A percentile compares a stretch with the other conserved stretches of the same genome.
phyloP scores from a whole-genome alignment of 2,329 filamentous ascomycete genomes.

The Exophiala bonariae region DNA sequence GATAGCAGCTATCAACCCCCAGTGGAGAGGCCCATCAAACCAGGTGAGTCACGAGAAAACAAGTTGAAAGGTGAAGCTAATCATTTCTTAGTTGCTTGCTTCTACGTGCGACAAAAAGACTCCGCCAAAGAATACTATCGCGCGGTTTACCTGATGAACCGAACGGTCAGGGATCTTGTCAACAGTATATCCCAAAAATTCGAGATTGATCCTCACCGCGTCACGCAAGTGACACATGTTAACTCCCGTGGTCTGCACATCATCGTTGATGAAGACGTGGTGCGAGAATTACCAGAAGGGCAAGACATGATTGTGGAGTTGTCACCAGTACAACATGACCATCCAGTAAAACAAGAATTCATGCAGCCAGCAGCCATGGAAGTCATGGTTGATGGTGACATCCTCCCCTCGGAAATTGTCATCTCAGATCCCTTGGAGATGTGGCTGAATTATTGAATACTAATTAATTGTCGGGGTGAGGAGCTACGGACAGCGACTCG shows the following conservation, averaged over 20 bases:
- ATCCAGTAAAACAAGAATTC: slow-evolving; percentile 24
- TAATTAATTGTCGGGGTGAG: neutral
- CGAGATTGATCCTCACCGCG: slow-evolving; percentile 69
- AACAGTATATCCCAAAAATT: slow-evolving; percentile 75
- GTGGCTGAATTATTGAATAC: slow-evolving; percentile 30
- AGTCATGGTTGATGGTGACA: slow-evolving; percentile 25
- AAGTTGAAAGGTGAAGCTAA: slow-evolving; percentile 35
- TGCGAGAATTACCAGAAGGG: slow-evolving; percentile 80
- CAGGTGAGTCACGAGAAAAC: slow-evolving; percentile 47
- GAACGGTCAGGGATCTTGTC: slow-evolving; percentile 73
- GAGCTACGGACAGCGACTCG: slow-evolving; percentile 10
- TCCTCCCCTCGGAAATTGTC: slow-evolving; percentile 18
- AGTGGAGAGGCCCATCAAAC: slow-evolving; percentile 67
- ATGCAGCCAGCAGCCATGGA: slow-evolving; percentile 11
- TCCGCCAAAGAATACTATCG: slow-evolving; percentile 66
- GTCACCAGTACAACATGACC: slow-evolving; percentile 58
- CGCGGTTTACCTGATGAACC: slow-evolving; percentile 80
- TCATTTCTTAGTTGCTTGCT: slow-evolving; percentile 69
- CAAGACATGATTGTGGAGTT: slow-evolving; percentile 81
- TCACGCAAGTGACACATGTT: slow-evolving; percentile 71
- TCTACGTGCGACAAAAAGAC: slow-evolving; percentile 68
- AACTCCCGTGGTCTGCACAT: slow-evolving; percentile 76
- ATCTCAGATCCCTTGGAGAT: slow-evolving; percentile 28
- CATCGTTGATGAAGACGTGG: slow-evolving; percentile 86
- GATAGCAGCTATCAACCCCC: slow-evolving; percentile 82